Base-by-base conservation (phyloP, 495 filamentous ascomycete species). In the Talaromyces wortmannii region DNA sequence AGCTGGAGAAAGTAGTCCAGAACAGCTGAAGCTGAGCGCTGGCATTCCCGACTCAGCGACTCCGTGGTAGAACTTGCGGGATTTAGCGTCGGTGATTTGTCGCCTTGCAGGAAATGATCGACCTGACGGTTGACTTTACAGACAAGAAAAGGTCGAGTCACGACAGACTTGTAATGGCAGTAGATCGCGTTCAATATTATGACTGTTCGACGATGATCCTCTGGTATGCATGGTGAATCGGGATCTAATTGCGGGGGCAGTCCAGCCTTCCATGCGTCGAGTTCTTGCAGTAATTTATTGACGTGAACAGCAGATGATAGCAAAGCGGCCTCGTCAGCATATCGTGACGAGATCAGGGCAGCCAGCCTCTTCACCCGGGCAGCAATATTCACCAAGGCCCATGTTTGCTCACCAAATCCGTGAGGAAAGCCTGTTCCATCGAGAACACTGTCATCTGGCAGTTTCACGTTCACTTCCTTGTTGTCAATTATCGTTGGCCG, bases 401-500 rank as follows among this genome's bases (percentile, higher is more conserved):
- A 31, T 30, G 42, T 43, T 13, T 52, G 50, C 16, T 52, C 50
- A n/a, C 29, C 50, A 8, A 43, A 52, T 42, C 50, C 50, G 23
- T 30, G 31, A 43, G 50, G 50, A 10, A 43, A 52, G 13, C 50
- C 50, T 52, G 33, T 13, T 11, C 50, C 50, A 44, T 52, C 50
- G 6, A 52, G 50, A 8, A 44, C 17, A 31, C n/a, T 33, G 56
- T 73, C 69, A 43, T 71, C 53, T 17, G 70, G 67, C 31, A 66
- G 61, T 36, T 60, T 64, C 17, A 74, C 59, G 30, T 69, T 69
- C 57, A 73, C 70, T 47, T 73, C 70, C 42, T 61, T 55, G 45
- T 73, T 67, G 48, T 78, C 69, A 33, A 78, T 74, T 11, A 68
- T 72, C 31, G 71, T 74, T 0, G 76, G 76, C 4, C 76, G 65